Percentiles rank a stretch among this genome's conserved stretches.
These are phyloP conservation scores for Chromera velia DNA, from an alignment of 73 alveolate species.

Conservation along the genomic window DNA sequence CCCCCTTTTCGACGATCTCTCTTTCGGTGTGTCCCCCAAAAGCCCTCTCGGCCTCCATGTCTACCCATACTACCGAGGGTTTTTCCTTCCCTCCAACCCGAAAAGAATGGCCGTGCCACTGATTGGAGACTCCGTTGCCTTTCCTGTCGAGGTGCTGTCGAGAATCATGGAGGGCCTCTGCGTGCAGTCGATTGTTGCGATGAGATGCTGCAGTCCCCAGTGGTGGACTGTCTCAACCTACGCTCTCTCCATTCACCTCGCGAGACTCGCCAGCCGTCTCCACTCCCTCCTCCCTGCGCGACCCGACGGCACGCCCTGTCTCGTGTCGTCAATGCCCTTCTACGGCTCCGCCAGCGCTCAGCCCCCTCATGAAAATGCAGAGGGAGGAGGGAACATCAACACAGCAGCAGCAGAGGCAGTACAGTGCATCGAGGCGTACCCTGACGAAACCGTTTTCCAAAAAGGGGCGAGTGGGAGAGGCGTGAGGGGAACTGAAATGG, in stretches of 20 bases:
- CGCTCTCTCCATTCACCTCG: background rate
- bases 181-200: background rate
- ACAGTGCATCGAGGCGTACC: background rate
- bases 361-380: too few relatives aligned
- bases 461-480: too few relatives aligned
- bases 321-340: background rate
- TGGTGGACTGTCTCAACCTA: background rate
- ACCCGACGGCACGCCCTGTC: background rate
- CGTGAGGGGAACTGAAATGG: too few relatives aligned
- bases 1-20: too few relatives aligned
- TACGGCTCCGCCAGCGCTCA: too few relatives aligned
- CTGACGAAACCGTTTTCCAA: background rate
- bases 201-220: background rate
- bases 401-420: too few relatives aligned
- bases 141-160: background rate
- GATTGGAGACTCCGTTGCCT: too few relatives aligned
- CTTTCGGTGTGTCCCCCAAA: too few relatives aligned
- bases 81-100: too few relatives aligned
- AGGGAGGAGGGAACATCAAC: background rate
- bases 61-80: too few relatives aligned
- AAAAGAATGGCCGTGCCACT: too few relatives aligned
- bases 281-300: background rate
- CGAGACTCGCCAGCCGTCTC: background rate
- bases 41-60: too few relatives aligned
- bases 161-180: background rate